Conservation (phyloP, 306 rosid genomes). For the Alnus rubra region DNA sequence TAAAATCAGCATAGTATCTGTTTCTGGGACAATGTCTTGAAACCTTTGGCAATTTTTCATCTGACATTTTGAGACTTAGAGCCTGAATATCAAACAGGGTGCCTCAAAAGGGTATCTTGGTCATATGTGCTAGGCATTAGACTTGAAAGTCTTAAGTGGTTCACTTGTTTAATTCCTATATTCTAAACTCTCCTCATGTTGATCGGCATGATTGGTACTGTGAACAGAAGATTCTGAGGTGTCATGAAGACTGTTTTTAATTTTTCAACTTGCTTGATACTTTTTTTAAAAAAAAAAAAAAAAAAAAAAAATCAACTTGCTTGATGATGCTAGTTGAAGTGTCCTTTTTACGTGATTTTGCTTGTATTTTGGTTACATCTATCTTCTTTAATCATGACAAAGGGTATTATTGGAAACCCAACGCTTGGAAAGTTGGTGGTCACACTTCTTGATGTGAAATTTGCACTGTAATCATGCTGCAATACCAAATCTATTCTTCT, state of each 20-base stretch:
- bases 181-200: neutral
- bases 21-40: neutral
- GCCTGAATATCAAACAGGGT: neutral
- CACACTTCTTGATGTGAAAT: neutral
- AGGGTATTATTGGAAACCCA: neutral
- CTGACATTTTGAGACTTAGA: neutral
- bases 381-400: neutral
- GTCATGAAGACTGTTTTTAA: neutral
- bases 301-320: no score
- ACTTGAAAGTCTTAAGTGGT: no score
- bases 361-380: neutral
- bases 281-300: no score
- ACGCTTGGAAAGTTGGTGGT: neutral
- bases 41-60: no score
- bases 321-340: neutral
- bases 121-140: no score
- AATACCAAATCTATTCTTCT: neutral
- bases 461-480: neutral
- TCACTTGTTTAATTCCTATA: no score
- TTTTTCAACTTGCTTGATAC: neutral
- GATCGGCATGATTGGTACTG: neutral
- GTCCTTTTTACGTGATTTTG: constrained; percentile 1
- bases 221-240: neutral
- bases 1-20: neutral
- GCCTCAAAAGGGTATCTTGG: neutral